phyloP scores from a whole-genome alignment of 2,329 filamentous ascomycete genomes.

The Trichophyton schoenleinii region DNA sequence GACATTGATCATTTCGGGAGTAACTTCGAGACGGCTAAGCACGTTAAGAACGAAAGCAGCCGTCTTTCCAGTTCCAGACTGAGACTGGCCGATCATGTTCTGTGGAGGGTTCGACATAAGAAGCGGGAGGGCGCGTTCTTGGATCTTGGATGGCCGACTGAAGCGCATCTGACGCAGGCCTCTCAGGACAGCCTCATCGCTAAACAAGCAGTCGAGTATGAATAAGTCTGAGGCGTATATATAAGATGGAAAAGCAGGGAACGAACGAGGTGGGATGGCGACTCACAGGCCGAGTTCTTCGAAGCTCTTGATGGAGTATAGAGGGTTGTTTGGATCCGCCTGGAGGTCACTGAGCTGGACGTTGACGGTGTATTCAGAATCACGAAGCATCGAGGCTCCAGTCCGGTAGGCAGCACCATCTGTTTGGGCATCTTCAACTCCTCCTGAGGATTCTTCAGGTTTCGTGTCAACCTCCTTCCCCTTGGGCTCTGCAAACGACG shows the following conservation, averaged over 20 bases:
- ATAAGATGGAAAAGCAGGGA: background rate
- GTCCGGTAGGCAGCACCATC: constrained; percentile 30
- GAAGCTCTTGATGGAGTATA: constrained; percentile 74
- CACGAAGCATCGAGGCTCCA: constrained; percentile 44
- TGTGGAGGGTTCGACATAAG: constrained; percentile 74
- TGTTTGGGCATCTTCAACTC: constrained; percentile 19
- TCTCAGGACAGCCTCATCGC: constrained; percentile 54
- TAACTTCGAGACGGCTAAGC: constrained; percentile 70
- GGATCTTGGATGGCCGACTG: constrained; percentile 92
- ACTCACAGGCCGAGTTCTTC: constrained; percentile 74
- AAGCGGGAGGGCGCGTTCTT: constrained; percentile 84
- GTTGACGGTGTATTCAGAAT: constrained; percentile 77
- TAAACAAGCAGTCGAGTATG: constrained; percentile 17
- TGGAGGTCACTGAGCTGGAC: constrained; percentile 87
- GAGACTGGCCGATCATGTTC: constrained; percentile 97
- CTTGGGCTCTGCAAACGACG: constrained; percentile 31
- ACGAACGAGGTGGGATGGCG: background rate
- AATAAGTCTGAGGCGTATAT: background rate
- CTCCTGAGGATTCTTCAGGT: constrained; percentile 1
- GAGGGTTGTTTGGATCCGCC: constrained; percentile 70
- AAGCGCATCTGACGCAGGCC: constrained; percentile 75
- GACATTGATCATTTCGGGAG: constrained; percentile 37
- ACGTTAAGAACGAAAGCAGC: constrained; percentile 92
- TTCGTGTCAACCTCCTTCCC: background rate
- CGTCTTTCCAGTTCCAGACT: constrained; percentile 96